Percentiles rank a stretch among this genome's conserved stretches.
phyloP scores from a whole-genome alignment of 352 stramenopile genomes.

The Hyaloperonospora brassicae region DNA sequence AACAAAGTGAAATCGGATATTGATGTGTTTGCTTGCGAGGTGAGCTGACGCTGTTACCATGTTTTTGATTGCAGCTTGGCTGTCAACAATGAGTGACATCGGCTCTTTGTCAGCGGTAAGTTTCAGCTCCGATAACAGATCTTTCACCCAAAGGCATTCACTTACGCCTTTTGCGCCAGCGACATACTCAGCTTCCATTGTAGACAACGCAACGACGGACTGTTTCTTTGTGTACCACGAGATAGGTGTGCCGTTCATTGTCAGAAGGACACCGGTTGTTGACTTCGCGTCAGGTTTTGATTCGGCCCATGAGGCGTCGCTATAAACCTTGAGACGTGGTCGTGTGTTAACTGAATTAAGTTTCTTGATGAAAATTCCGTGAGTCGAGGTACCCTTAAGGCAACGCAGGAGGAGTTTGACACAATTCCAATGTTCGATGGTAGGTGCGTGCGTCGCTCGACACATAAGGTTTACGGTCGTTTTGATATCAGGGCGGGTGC shows the following conservation, averaged over 20 bases:
- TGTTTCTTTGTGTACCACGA: not conserved
- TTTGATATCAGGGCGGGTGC: not conserved
- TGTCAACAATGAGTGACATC: not conserved
- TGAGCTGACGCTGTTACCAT: not conserved
- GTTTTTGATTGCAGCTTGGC: not conserved
- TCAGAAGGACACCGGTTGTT: not conserved
- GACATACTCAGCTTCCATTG: not conserved
- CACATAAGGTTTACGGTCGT: not conserved
- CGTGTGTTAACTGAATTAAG: not conserved
- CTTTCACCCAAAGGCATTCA: no score
- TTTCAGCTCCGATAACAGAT: not conserved
- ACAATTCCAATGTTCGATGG: not conserved
- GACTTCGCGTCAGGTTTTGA: not conserved
- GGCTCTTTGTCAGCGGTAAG: not conserved
- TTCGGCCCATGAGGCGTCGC: not conserved
- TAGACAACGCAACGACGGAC: not conserved
- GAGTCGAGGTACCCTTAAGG: not conserved
- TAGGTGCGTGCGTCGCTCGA: not conserved
- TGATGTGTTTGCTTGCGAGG: not conserved
- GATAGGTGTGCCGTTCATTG: not conserved
- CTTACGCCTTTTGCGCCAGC: no score
- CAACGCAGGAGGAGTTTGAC: not conserved
- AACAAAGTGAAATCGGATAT: not conserved
- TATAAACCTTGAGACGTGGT: not conserved
- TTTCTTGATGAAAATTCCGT: conserved; percentile 1